These are phyloP conservation scores for Geotrichum histeridarum DNA, from an alignment of 1,139 yeast genomes.

Conservation along the genomic window DNA sequence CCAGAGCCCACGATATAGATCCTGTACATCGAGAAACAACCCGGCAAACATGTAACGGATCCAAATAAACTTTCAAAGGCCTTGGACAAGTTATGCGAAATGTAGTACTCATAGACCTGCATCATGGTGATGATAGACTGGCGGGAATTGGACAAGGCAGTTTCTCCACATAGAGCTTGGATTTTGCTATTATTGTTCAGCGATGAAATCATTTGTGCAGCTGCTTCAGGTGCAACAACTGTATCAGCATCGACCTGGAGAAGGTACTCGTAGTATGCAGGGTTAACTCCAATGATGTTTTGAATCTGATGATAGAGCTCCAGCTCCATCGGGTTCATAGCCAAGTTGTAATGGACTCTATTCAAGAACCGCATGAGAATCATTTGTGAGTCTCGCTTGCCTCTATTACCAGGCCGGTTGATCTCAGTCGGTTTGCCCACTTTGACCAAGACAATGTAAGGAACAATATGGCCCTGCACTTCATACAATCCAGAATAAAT, in stretches of 20 bases:
- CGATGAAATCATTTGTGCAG: slow-evolving; percentile 37
- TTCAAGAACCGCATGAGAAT: slow-evolving; percentile 41
- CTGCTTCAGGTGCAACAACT: slow-evolving; percentile 38
- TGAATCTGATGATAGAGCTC: slow-evolving; percentile 43
- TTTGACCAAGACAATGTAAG: slow-evolving; percentile 42
- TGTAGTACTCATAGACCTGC: slow-evolving; percentile 44
- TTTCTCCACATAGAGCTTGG: slow-evolving; percentile 44
- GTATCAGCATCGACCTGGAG: slow-evolving; percentile 45
- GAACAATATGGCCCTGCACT: slow-evolving; percentile 42
- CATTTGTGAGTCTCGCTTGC: slow-evolving; percentile 44
- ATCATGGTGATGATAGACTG: slow-evolving; percentile 42
- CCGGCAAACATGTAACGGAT: slow-evolving; percentile 43
- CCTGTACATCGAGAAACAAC: slow-evolving; percentile 42
- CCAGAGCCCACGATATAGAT: slow-evolving; percentile 38
- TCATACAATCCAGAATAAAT: slow-evolving; percentile 42
- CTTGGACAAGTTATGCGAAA: slow-evolving; percentile 42
- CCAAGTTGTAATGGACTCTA: slow-evolving; percentile 40
- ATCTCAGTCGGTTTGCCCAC: slow-evolving; percentile 42
- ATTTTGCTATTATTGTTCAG: slow-evolving; percentile 38
- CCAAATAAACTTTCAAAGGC: slow-evolving; percentile 43
- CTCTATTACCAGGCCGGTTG: slow-evolving; percentile 42
- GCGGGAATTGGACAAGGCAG: slow-evolving; percentile 40
- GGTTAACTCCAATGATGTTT: slow-evolving; percentile 42
- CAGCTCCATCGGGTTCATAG: slow-evolving; percentile 42
- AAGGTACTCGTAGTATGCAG: slow-evolving; percentile 40